Evolutionary conservation across 2,329 filamentous ascomycete genomes (phyloP), one percentile per base, ranked within the genome.

Genomic region (Cladosporium sphaerospermum): DNA sequence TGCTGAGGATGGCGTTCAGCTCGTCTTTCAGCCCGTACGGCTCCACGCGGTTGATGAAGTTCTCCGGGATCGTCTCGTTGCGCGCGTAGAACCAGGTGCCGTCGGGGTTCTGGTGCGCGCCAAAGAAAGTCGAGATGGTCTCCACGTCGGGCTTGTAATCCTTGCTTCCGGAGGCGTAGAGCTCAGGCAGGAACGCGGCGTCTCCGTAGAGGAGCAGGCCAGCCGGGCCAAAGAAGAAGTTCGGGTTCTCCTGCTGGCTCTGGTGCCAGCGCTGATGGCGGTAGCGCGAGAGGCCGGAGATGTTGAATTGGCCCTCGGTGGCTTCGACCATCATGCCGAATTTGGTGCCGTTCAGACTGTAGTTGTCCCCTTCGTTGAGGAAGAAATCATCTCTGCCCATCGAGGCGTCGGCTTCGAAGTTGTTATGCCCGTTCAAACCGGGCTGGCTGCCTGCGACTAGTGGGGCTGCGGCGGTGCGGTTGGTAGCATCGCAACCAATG

Each of bases 381-480:
- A 70, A 71, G 62, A 64, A 72, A 56, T 73, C 69, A 46, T 67
- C 66, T 14, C 69, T 64, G 3, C 69, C 71, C n/a, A 72, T 64
- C 1, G 69, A 71, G 2, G 71, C 60, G 52, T 72, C 69, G 9
- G 59, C 60, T 40, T 72, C 69, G 53, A 72, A 72, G 54, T 71
- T 72, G 53, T 72, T 71, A 62, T 73, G 71, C n/a, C 66, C 69
- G 42, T 71, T 64, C 9, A 73, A 61, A 23, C 70, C 71, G 7
- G 69, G 69, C 56, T 73, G 64, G 36, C 57, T 59, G 31, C 69
- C 70, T 54, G 60, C 62, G 9, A 62, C 47, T 46, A 54, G 55
- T 13, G 66, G 53, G 53, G 55, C 56, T 51, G 58, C 47, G 3
- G 69, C 67, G 16, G 70, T 73, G 4, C 70, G 65, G 10, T 61